Evolutionary conservation across 352 stramenopile species (phyloP), one percentile per base, ranked within the genome.

Genomic region (Elongisporangium anandrum): DNA sequence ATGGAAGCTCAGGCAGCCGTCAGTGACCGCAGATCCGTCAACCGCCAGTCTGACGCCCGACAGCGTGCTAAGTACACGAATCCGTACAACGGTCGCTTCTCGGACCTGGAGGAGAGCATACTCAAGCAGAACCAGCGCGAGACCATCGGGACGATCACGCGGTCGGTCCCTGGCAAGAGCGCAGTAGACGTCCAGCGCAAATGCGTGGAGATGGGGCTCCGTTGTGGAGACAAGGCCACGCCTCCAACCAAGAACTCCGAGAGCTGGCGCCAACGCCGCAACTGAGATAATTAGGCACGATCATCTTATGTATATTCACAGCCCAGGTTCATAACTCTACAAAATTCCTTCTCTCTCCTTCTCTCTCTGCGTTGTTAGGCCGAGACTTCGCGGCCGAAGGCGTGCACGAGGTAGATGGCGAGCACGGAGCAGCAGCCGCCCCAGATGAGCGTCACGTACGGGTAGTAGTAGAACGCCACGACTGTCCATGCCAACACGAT

Each of bases 121-220:
- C 61, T 89, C 3, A 68, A 65, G 8, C 59, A 59, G 8, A 71
- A 72, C 19, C 70, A 87, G 47, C 66, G 63, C 55, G 73, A 88
- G 21, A 73, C 65, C 3, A 56, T 64, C 1, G 64, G 76, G 45
- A 69, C 68, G 54, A 54, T 90, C 39, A 63, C 75, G 1, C 64
- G 54, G 1, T 39, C 61, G n/a, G 50, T 90, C 17, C 56, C 57
- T 0, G 75, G 68, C 2, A 75, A 81, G 22, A 73, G 64, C 0
- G 51, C 66, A 22, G 60, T 65, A 22, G 65, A 87, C 49, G 69
- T 90, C 48, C 61, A 72, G 58, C 76, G 76, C 10, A 72, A 76
- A 13, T 89, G 79, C 49, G 61, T 87, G 10, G 65, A 89, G 59
- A 56, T 89, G 39, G 73, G 77, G 0, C 64, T 89, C 29, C 74